These are phyloP conservation scores for Metschnikowia orientalis DNA, from an alignment of 805 yeast genomes.

Conservation along the genomic window DNA sequence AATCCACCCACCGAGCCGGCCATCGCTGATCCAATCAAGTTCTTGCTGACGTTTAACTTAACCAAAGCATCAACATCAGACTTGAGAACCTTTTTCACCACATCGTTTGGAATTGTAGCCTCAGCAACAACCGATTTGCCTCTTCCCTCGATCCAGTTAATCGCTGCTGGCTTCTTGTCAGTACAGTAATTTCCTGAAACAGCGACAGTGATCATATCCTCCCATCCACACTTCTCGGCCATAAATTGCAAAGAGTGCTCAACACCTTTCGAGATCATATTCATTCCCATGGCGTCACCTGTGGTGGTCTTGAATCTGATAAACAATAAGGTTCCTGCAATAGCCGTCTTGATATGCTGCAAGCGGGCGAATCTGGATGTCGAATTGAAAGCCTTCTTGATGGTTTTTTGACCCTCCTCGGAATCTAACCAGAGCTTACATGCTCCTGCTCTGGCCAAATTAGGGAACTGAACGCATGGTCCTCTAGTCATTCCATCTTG, in stretches of 20 bases:
- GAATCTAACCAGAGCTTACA: constrained; percentile 95
- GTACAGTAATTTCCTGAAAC: constrained; percentile 97
- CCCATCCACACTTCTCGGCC: constrained; percentile 87
- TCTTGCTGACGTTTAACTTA: constrained; percentile 82
- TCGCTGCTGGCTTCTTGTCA: constrained; percentile 96
- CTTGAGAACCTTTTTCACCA: constrained; percentile 78
- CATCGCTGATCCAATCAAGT: constrained; percentile 94
- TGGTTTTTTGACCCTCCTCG: constrained; percentile 78
- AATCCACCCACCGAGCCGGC: constrained; percentile 98
- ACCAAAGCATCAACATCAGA: constrained; percentile 91
- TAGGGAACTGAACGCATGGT: constrained; percentile 89
- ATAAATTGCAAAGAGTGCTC: constrained; percentile 79
- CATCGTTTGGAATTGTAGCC: constrained; percentile 79
- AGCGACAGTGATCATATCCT: constrained; percentile 88
- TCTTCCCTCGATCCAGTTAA: constrained; percentile 99
- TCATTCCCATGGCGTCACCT: constrained; percentile 99
- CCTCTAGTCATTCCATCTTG: constrained; percentile 99
- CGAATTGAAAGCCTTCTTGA: constrained; percentile 89
- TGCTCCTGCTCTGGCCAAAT: constrained; percentile 83
- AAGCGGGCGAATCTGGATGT: constrained; percentile 96
- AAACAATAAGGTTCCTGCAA: constrained; percentile 87
- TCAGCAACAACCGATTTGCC: constrained; percentile 98
- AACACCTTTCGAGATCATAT: constrained; percentile 98
- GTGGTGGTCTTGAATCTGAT: constrained; percentile 97
- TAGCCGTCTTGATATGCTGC: constrained; percentile 84